Conservation (phyloP, 2,329 filamentous ascomycete genomes). For the Fusarium ambrosium region DNA sequence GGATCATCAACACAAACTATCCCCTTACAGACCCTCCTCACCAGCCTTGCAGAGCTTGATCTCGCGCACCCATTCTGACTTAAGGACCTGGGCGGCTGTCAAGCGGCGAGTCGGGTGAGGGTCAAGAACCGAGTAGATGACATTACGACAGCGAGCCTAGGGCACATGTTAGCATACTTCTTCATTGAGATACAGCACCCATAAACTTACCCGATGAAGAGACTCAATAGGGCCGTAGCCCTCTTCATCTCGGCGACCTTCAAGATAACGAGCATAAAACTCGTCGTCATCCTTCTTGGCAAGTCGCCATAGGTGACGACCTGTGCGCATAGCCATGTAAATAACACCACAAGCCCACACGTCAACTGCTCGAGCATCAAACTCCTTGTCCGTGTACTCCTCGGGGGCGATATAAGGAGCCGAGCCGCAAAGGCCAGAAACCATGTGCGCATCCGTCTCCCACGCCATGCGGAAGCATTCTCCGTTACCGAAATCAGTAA, state of each 20-base stretch:
- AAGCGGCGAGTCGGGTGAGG: conserved; percentile 93
- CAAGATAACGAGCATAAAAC: conserved; percentile 94
- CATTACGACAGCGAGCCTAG: conserved; percentile 95
- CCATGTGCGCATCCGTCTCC: conserved; percentile 99
- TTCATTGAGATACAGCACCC: neutral
- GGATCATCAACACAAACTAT: neutral
- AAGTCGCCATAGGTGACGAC: conserved; percentile 95
- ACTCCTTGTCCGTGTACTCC: conserved; percentile 95
- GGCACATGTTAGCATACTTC: conserved; percentile 25
- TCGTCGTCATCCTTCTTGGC: conserved; percentile 97
- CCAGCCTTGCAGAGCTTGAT: conserved; percentile 97
- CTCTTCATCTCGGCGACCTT: conserved; percentile 92
- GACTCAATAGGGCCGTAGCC: conserved; percentile 98
- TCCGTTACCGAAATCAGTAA: conserved; percentile 98
- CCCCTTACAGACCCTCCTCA: conserved; percentile 85
- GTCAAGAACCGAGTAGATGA: conserved; percentile 98
- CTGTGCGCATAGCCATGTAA: conserved; percentile 99
- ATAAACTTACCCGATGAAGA: conserved; percentile 83
- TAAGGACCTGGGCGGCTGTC: conserved; percentile 95
- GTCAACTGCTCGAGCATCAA: conserved; percentile 97
- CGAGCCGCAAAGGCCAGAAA: conserved; percentile 94
- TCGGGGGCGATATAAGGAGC: conserved; percentile 98
- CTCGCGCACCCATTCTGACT: conserved; percentile 98
- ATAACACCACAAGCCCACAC: conserved; percentile 99
- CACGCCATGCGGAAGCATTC: conserved; percentile 99